Evolutionary conservation across 2,329 filamentous ascomycete species (phyloP), one percentile per base, ranked within the genome.

Genomic region (Aschersonia sp.): DNA sequence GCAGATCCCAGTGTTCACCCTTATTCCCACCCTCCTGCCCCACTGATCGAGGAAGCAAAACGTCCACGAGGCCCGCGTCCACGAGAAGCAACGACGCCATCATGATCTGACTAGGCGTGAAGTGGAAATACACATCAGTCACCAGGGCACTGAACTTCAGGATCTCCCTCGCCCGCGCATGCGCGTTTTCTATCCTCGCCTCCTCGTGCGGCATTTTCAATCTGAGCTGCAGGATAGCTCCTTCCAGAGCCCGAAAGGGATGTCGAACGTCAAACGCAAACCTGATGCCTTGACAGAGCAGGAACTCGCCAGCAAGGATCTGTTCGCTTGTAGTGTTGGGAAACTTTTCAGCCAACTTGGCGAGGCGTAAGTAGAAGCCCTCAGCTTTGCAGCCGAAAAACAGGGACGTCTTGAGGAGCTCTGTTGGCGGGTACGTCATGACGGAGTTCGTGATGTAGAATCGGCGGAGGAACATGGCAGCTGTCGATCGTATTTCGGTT

Each of bases 61-160:
- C 61, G 51, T 77, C 72, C 3, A 73, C 59, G 32, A 92, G 66
- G 0, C 74, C 77, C 41, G 71, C 66, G 60, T 97, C 91, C 0
- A 82, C 85, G 46, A 94, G 74, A 10, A 83, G 72, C 31, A 96
- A 67, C 0, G 89, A 81, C 0, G 87, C 83, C 51, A 97, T 75
- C 81, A 89, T 89, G 61, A 97, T 94, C 63, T 98, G 92, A 30
- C 86, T 85, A 0, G 92, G 92, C 0, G 91, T 91, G 67, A 86
- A 97, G 64, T 95, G 84, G 66, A 97, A 96, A 68, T 97, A 97
- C n/a, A 80, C 89, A 58, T 98, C 92, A 30, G 91, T 95, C 51
- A 96, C 75, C 46, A 94, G 70, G 0, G 89, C 85, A 49, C 86
- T 85, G 48, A 81, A 84, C 59, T 87, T 87, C 48, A 94, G 76